These are phyloP conservation scores for Sugiyamaella chiloensis DNA, from an alignment of 805 yeast species.

Conservation along the genomic window DNA sequence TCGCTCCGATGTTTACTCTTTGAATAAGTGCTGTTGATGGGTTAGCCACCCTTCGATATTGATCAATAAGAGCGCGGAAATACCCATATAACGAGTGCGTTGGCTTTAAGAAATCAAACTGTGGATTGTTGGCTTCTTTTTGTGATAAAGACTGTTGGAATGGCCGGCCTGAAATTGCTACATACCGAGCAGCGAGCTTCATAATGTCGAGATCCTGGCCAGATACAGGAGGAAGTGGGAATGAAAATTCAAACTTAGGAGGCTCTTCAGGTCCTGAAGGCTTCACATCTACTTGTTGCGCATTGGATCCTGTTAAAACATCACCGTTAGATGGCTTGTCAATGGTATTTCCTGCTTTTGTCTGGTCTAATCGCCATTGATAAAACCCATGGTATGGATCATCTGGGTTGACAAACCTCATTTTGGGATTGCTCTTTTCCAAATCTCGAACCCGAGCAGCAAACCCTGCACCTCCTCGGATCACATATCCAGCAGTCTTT, in stretches of 20 bases:
- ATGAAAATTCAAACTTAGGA: conserved; percentile 31
- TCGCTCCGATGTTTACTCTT: conserved; percentile 30
- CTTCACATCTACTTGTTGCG: conserved; percentile 1
- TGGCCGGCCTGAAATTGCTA: conserved; percentile 55
- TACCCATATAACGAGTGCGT: conserved; percentile 58
- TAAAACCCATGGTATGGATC: conserved; percentile 62
- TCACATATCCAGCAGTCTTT: conserved; percentile 69
- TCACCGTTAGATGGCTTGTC: conserved; percentile 9
- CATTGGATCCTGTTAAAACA: background rate
- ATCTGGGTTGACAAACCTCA: conserved; percentile 56
- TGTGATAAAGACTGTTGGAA: conserved; percentile 41
- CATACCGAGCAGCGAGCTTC: conserved; percentile 67
- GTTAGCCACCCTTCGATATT: conserved; percentile 47
- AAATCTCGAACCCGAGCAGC: conserved; percentile 52
- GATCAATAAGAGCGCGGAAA: conserved; percentile 50
- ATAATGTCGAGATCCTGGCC: conserved; percentile 63
- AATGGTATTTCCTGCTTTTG: conserved; percentile 31
- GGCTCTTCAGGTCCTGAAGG: conserved; percentile 27
- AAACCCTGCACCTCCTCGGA: conserved; percentile 63
- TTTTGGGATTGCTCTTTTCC: conserved; percentile 50
- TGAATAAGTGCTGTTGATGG: conserved; percentile 24
- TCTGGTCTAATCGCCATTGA: conserved; percentile 41
- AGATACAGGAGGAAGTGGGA: conserved; percentile 44
- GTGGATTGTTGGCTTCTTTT: conserved; percentile 38
- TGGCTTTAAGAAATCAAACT: conserved; percentile 63